phyloP scores from a whole-genome alignment of 805 yeast species.

The Yamadazyma endophytica region DNA sequence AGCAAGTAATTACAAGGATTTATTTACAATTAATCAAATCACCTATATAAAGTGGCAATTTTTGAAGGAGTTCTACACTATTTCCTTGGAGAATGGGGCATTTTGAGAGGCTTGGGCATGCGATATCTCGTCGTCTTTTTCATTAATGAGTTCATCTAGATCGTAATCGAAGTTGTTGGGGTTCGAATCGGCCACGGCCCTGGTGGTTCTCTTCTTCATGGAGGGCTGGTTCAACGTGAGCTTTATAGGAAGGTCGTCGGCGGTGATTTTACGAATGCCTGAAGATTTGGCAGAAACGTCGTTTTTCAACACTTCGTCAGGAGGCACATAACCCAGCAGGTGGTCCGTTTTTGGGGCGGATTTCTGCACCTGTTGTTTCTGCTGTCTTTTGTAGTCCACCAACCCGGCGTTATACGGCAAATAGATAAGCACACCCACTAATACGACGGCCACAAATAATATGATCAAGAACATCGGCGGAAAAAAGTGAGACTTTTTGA shows the following conservation, averaged over 20 bases:
- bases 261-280: slow-evolving; percentile 28
- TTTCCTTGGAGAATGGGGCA: slow-evolving; percentile 7
- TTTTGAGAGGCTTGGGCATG: background rate
- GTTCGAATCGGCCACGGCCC: slow-evolving; percentile 29
- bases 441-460: slow-evolving; percentile 36
- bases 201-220: slow-evolving; percentile 25
- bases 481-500: too few relatives aligned
- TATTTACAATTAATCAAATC: slow-evolving; percentile 16
- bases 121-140: slow-evolving; percentile 18
- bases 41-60: slow-evolving; percentile 18
- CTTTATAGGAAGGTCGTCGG: slow-evolving; percentile 34
- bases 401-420: slow-evolving; percentile 52
- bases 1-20: slow-evolving; percentile 1
- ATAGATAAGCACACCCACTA: slow-evolving; percentile 35
- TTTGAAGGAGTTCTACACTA: slow-evolving; percentile 14
- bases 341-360: slow-evolving; percentile 13
- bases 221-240: slow-evolving; percentile 21
- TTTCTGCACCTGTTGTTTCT: background rate
- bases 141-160: slow-evolving; percentile 38
- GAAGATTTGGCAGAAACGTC: slow-evolving; percentile 6
- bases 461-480: slow-evolving; percentile 33
- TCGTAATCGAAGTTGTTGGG: slow-evolving; percentile 43
- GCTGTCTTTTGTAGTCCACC: slow-evolving; percentile 30
- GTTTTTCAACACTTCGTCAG: slow-evolving; percentile 26
- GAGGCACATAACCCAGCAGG: slow-evolving; percentile 42